A percentile compares a stretch with the other conserved stretches of the same genome.
phyloP scores from a whole-genome alignment of 169 alveolate genomes.

The Plasmodium malariae region DNA sequence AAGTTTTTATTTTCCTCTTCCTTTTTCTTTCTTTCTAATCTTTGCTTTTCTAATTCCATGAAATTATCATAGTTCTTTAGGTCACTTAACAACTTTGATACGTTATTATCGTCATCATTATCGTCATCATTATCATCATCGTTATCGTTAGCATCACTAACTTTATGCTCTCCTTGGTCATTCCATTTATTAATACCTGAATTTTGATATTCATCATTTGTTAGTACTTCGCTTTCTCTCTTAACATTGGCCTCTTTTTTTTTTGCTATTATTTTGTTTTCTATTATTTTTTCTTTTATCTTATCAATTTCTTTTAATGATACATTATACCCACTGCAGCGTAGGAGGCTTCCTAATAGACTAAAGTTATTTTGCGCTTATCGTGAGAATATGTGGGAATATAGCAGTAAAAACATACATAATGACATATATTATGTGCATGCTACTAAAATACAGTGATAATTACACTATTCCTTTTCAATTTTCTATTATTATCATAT shows the following conservation, averaged over 20 bases:
- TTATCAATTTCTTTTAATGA: conserved; percentile 69
- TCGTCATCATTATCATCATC: neutral
- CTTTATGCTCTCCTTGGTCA: neutral
- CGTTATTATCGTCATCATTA: conserved; percentile 25
- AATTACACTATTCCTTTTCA: neutral
- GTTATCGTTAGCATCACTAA: neutral
- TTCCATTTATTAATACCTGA: neutral
- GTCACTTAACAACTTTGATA: conserved; percentile 58
- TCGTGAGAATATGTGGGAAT: too few relatives aligned
- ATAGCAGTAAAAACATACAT: too few relatives aligned
- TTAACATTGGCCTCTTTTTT: conserved; percentile 20
- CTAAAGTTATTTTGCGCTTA: conserved; percentile 13
- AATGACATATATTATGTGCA: neutral
- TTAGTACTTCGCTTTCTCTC: conserved; percentile 16
- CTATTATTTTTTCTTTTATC: conserved; percentile 51
- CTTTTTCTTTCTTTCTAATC: conserved; percentile 51
- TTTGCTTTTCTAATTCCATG: conserved; percentile 70
- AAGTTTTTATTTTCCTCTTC: conserved; percentile 72
- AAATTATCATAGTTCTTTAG: conserved; percentile 70
- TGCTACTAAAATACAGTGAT: neutral
- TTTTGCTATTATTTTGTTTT: conserved; percentile 27
- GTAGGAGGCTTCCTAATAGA: conserved; percentile 50
- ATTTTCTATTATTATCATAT: neutral
- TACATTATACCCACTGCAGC: conserved; percentile 73
- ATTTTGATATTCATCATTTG: conserved; percentile 10